phyloP scores from a whole-genome alignment of 495 filamentous ascomycete species.

The Podospora anserina region DNA sequence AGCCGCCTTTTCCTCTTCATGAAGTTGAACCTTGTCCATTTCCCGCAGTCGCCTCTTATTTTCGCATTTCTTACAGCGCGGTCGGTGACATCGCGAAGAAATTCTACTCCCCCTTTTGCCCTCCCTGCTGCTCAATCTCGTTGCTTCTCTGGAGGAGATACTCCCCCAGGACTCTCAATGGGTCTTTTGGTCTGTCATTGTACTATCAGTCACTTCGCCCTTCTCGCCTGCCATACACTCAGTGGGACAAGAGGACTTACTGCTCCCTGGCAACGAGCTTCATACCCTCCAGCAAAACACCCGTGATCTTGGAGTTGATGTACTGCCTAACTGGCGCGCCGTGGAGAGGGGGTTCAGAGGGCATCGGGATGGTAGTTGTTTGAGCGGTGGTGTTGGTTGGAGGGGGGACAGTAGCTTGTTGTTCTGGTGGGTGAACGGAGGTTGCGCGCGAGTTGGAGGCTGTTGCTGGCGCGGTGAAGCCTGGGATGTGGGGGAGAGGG shows the following conservation, averaged over 20 bases:
- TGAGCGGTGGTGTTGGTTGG: neutral
- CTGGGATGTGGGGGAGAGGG: conserved; percentile 8
- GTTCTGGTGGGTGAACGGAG: conserved; percentile 44
- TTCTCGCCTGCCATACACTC: neutral
- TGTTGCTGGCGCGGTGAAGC: conserved; percentile 29
- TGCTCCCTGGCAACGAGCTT: conserved; percentile 79
- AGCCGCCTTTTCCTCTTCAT: neutral
- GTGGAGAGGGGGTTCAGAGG: conserved; percentile 57
- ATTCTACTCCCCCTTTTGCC: neutral
- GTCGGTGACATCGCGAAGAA: neutral
- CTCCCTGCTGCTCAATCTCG: conserved; percentile 59
- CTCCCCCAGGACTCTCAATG: conserved; percentile 79
- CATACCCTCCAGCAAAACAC: conserved; percentile 84
- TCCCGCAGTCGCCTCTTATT: too few relatives aligned
- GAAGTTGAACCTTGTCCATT: too few relatives aligned
- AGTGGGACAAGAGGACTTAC: conserved; percentile 49
- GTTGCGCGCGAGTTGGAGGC: conserved; percentile 45
- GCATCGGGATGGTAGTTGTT: conserved; percentile 34
- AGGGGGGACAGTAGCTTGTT: neutral
- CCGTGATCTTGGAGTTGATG: conserved; percentile 84
- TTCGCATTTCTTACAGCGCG: too few relatives aligned
- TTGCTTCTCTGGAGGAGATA: conserved; percentile 78
- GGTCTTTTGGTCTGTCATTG: conserved; percentile 66
- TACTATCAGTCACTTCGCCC: neutral
- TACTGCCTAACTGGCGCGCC: conserved; percentile 86